Evolutionary conservation across 441 rosid genomes (phyloP), one percentile per base, ranked within the genome.

Genomic region (Metrosideros polymorpha): DNA sequence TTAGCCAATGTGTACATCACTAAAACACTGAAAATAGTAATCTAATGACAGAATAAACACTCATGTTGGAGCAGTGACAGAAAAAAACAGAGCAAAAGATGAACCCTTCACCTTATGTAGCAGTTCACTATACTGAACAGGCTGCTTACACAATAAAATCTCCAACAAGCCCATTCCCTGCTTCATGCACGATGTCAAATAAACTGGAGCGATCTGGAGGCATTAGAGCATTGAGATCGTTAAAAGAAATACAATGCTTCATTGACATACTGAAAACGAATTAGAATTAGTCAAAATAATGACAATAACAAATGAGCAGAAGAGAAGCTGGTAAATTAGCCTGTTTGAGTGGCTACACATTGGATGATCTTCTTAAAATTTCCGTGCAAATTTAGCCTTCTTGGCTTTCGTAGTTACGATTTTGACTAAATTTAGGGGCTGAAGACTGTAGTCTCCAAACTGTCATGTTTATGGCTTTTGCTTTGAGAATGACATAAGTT

Each of bases 161-260:
- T 97, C 98, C 85, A 96, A 86, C 89, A 96, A 91, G 84, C 93
- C 92, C 95, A 95, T 86, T 83, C 99, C 99, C 85, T 93, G 99
- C 94, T 94, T 95, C 92, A 89, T 91, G 87, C 98, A 96, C 17
- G 98, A 96, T 84, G 94, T 84, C 92, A 96, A 91, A 90, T 97
- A 97, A 87, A 97, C 92, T 52, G 98, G 98, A 87, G 98, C 99
- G 84, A 96, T 95, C 99, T 95, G 98, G 66, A 87, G 50, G 84
- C 39, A 86, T 15, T 86, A 71, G 77, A 89, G 3, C 45, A 71
- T 24, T 51, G 22, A 35, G 43, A 47, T 82, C 29, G 50, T 54
- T 27, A 49, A 29, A 47, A 30, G 50, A 12, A 52, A 53, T 32
- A 19, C 10, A 39, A 52, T 18, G 9, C n/a, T 85, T 61, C 56